These are phyloP conservation scores for Wickerhamomyces tratensis DNA, from an alignment of 805 yeast genomes.

Conservation along the genomic window DNA sequence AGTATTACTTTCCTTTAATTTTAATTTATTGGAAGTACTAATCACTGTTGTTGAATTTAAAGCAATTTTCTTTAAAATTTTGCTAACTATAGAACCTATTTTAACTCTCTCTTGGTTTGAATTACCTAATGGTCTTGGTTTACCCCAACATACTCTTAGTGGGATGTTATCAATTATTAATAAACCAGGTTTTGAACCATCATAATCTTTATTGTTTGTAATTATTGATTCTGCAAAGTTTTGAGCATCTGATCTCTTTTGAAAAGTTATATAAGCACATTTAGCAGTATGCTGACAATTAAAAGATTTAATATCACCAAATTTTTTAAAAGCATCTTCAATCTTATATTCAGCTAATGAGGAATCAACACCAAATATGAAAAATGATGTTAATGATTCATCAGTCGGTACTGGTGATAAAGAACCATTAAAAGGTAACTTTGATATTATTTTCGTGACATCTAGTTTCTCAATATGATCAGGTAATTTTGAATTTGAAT, in stretches of 20 bases:
- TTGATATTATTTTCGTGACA: slow-evolving; percentile 40
- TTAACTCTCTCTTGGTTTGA: slow-evolving; percentile 35
- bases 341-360: slow-evolving; percentile 57
- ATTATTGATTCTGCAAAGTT: slow-evolving; percentile 21
- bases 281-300: slow-evolving; percentile 46
- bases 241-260: slow-evolving; percentile 41
- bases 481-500: slow-evolving; percentile 4
- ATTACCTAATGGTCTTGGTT: slow-evolving; percentile 30
- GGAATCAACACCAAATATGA: slow-evolving; percentile 65
- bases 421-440: slow-evolving; percentile 64
- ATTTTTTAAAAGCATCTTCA: slow-evolving; percentile 35
- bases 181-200: slow-evolving; percentile 19
- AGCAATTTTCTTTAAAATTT: slow-evolving; percentile 43
- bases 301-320: slow-evolving; percentile 39
- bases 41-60: not conserved
- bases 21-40: too few relatives aligned
- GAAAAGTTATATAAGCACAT: slow-evolving; percentile 56
- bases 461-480: slow-evolving; percentile 25
- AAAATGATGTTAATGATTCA: slow-evolving; percentile 42
- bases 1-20: too few relatives aligned
- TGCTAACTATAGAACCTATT: slow-evolving; percentile 38
- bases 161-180: slow-evolving; percentile 31
- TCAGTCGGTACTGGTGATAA: slow-evolving; percentile 31
- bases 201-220: slow-evolving; percentile 5
- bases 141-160: slow-evolving; percentile 48